Evolutionary conservation across 2,329 filamentous ascomycete species (phyloP), one percentile per base, ranked within the genome.

Genomic region (Fragosphaeria purpurea): DNA sequence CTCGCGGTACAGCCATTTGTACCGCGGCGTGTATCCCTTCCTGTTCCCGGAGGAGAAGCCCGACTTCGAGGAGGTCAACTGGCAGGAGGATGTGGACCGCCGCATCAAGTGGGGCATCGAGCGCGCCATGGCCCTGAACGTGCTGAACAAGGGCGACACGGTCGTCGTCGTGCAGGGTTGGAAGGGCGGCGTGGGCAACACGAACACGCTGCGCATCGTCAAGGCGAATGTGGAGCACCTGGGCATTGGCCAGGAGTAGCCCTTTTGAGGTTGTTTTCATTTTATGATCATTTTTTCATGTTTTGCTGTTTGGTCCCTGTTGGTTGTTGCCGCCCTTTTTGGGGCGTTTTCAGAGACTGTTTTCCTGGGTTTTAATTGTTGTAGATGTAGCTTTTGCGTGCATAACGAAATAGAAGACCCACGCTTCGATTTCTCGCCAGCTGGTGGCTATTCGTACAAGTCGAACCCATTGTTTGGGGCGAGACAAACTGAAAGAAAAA

Each of bases 11-110:
- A 86, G 83, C 59, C 93, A 98, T 70, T 73, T 98, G 68, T 97
- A 96, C 76, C 91, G 93, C 66, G 93, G 93, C 62, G 91, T 98
- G 56, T 98, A 96, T 68, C 93, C 93, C 53, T 98, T 98, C 85
- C 77, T 86, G 63, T 97, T 96, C 79, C 80, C 85, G 49, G 86
- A 95, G 75, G 72, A 75, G 62, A 97, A 97, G 83, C 93, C 93
- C 61, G 88, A 98, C 75, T 98, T 97, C 72, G 80, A 78, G 67
- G 80, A 85, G 70, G 81, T 85, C 63, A 90, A 94, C 73, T 98
- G 93, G 93, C 93, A 98, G 75, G 89, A 97, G 76, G 91, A 98
- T 71, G 93, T 98, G 61, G 93, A 98, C 73, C 82, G 84, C 67
- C 88, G 93, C 66, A 88, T 98, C 70, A 95, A 91, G 79, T 98